phyloP scores from a whole-genome alignment of 768 basidiomycete species.

The Hericium erinaceus region DNA sequence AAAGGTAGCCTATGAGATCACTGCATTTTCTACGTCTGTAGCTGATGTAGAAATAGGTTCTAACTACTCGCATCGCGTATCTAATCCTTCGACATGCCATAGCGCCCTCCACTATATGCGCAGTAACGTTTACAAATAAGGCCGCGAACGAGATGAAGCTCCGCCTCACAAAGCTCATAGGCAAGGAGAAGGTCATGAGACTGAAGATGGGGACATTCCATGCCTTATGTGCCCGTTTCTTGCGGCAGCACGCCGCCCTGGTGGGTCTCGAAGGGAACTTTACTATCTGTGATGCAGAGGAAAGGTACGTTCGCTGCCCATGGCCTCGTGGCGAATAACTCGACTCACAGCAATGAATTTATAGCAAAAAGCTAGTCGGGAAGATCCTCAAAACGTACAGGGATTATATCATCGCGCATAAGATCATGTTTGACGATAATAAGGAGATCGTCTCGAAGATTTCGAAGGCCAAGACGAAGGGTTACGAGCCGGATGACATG shows the following conservation, averaged over 20 bases:
- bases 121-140: slow-evolving; percentile 86
- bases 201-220: slow-evolving; percentile 76
- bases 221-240: slow-evolving; percentile 60
- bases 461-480: slow-evolving; percentile 62
- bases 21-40: neutral
- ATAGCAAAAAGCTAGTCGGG: slow-evolving; percentile 60
- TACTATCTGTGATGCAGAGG: slow-evolving; percentile 73
- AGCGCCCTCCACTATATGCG: slow-evolving; percentile 53
- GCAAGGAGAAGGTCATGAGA: slow-evolving; percentile 40
- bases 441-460: slow-evolving; percentile 44
- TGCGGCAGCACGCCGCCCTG: slow-evolving; percentile 51
- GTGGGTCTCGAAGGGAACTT: slow-evolving; percentile 66
- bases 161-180: slow-evolving; percentile 59
- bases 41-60: slow-evolving; percentile 30
- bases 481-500: slow-evolving; percentile 43
- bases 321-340: neutral
- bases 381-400: slow-evolving; percentile 49
- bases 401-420: slow-evolving; percentile 33
- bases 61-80: slow-evolving; percentile 62
- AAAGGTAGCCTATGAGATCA: slow-evolving; percentile 29
- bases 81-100: slow-evolving; percentile 46
- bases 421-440: slow-evolving; percentile 21
- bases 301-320: slow-evolving; percentile 40
- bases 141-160: slow-evolving; percentile 82
- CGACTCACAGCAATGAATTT: neutral